Percentiles rank a stretch among this genome's conserved stretches.
phyloP scores from a whole-genome alignment of 176 grass and related monocot genomes.

The Luzula sylvatica region DNA sequence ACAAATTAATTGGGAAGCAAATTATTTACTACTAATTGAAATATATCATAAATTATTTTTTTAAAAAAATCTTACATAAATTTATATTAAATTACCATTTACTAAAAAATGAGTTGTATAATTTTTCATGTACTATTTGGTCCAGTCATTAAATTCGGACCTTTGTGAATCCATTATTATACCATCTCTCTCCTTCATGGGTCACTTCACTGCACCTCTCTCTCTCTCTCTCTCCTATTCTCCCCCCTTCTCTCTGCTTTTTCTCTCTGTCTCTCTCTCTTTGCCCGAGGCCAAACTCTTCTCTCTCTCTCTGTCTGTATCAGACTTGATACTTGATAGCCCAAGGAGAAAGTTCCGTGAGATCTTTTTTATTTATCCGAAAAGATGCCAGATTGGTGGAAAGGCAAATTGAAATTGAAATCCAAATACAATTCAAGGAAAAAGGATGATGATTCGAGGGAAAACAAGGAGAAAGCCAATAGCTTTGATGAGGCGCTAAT shows the following conservation, averaged over 20 bases:
- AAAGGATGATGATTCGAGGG: background rate
- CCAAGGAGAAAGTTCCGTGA: background rate
- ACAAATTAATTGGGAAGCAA: no score
- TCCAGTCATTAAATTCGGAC: no score
- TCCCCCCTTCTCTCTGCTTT: background rate
- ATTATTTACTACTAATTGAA: no score
- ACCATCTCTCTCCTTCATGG: background rate
- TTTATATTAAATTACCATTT: no score
- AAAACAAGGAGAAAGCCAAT: conserved; percentile 13
- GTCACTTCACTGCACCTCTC: background rate
- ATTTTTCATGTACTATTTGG: no score
- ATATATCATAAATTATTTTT: no score
- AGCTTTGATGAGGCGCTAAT: conserved; percentile 24
- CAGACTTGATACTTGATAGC: no score
- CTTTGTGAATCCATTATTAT: background rate
- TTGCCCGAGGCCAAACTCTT: background rate
- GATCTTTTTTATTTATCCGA: no score
- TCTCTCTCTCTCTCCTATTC: background rate
- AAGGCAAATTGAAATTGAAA: conserved; percentile 37
- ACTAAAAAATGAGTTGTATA: no score
- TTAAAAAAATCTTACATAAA: no score
- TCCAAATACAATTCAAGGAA: conserved; percentile 8
- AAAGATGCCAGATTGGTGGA: conserved; percentile 19
- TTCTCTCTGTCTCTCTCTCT: background rate
- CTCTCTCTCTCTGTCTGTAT: background rate